These are phyloP conservation scores for Podaxis sp. DNA, from an alignment of 768 basidiomycete species.

Conservation along the genomic window DNA sequence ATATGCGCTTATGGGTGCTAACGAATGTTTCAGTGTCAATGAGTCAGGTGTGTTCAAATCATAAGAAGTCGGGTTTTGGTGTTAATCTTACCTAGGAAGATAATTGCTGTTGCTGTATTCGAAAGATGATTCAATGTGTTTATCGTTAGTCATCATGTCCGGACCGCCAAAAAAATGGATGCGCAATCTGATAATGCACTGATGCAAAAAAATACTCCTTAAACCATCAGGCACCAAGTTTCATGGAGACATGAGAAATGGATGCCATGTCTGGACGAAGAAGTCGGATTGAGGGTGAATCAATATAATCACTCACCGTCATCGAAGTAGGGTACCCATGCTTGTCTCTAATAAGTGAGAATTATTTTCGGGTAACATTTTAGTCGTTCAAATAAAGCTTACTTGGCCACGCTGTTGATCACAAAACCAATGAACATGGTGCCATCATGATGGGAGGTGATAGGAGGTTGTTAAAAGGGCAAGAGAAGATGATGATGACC, in stretches of 20 bases:
- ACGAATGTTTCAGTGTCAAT: not conserved
- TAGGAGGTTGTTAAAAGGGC: not conserved
- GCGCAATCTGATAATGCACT: not conserved
- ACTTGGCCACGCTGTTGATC: slow-evolving; percentile 58
- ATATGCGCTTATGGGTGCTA: slow-evolving; percentile 82
- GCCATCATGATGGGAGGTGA: not conserved
- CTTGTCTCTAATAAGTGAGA: slow-evolving; percentile 52
- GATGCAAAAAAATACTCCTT: not conserved
- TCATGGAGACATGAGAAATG: not conserved
- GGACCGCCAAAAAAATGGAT: not conserved
- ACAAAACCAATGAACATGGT: not conserved
- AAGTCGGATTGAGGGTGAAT: not conserved
- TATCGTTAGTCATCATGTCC: not conserved
- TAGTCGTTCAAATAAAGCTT: slow-evolving; percentile 24
- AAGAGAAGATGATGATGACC: not conserved
- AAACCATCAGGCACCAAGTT: not conserved
- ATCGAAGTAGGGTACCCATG: slow-evolving; percentile 86
- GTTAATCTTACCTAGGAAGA: slow-evolving; percentile 55
- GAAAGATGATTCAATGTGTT: slow-evolving; percentile 5
- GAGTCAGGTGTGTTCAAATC: not conserved
- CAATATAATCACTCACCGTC: slow-evolving; percentile 52
- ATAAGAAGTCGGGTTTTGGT: slow-evolving; percentile 2
- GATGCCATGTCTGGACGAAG: not conserved
- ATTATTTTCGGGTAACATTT: not conserved
- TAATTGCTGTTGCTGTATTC: slow-evolving; percentile 71